These are phyloP conservation scores for Naganishia vaughanmartiniae DNA, from an alignment of 768 basidiomycete species.

Conservation along the genomic window DNA sequence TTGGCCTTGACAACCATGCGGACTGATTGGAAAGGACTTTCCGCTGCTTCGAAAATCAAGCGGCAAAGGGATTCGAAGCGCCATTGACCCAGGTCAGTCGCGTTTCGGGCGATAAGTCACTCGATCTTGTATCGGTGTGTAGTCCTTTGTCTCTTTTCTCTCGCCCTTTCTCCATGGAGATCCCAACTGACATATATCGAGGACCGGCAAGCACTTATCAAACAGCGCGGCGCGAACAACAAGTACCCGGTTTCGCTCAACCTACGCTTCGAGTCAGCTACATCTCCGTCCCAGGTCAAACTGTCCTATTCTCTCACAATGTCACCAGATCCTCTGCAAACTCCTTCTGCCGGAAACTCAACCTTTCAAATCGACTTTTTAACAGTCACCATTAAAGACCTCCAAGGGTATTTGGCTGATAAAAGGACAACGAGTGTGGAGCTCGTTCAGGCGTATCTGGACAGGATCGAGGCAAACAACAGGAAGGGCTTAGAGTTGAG, in stretches of 20 bases:
- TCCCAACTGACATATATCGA: too few species aligned
- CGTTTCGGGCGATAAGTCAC: too few species aligned
- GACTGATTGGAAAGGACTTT: neutral
- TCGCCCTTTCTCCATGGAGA: too few species aligned
- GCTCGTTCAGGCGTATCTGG: neutral
- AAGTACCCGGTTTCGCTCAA: too few species aligned
- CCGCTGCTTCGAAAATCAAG: too few species aligned
- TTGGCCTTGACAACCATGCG: neutral
- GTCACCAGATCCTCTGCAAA: neutral
- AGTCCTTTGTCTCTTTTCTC: too few species aligned
- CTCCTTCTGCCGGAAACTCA: neutral
- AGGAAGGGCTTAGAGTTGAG: neutral
- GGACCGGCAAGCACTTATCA: too few species aligned
- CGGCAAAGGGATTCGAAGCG: too few species aligned
- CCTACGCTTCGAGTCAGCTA: too few species aligned
- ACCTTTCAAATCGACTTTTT: neutral
- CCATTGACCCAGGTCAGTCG: too few species aligned
- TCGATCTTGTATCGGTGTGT: too few species aligned
- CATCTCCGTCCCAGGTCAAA: neutral
- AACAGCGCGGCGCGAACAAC: too few species aligned
- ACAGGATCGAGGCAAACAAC: constrained; percentile 5
- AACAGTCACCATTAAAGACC: neutral
- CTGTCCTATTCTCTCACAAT: neutral
- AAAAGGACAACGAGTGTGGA: neutral
- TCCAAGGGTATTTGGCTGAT: neutral